Evolutionary conservation across 768 basidiomycete genomes (phyloP).

Genomic region (Xanthoconium purpureum): DNA sequence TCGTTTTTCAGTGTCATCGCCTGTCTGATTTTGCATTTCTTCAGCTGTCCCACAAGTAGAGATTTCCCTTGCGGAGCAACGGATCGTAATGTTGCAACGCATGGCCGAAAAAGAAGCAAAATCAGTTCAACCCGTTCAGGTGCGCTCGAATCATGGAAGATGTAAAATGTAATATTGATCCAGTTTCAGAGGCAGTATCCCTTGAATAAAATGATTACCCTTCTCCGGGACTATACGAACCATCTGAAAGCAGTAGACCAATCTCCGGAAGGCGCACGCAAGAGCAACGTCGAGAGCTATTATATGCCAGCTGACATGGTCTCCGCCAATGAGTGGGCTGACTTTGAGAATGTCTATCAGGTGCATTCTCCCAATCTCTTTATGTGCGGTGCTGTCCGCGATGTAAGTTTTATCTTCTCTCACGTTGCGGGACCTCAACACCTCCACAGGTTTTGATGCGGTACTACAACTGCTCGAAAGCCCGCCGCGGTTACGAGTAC

Average conservation of each 20-base stretch:
- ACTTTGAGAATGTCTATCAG: constrained; percentile 90
- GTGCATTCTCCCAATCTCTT: constrained; percentile 82
- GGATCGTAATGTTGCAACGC: constrained; percentile 48
- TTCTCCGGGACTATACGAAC: constrained; percentile 60
- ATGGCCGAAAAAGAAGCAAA: constrained; percentile 15
- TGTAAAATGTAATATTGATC: not conserved
- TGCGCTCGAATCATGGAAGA: constrained; percentile 1
- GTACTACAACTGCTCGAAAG: constrained; percentile 82
- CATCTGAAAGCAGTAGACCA: constrained; percentile 49
- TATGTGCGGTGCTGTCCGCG: constrained; percentile 71
- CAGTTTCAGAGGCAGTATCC: constrained; percentile 25
- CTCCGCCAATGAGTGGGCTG: constrained; percentile 67
- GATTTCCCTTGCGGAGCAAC: constrained; percentile 51
- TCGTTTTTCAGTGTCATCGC: constrained; percentile 1
- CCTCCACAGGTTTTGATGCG: constrained; percentile 70
- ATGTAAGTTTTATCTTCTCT: constrained; percentile 48
- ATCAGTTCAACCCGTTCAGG: constrained; percentile 12
- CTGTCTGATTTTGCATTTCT: constrained; percentile 2
- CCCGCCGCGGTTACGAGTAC: constrained; percentile 78
- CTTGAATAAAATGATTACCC: constrained; percentile 48
- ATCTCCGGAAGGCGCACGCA: constrained; percentile 28
- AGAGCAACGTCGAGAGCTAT: constrained; percentile 46
- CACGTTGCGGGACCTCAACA: not conserved
- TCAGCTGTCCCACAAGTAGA: constrained; percentile 66
- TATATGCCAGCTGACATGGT: constrained; percentile 67